Percentiles rank a stretch among this genome's conserved stretches.
phyloP scores from a whole-genome alignment of 1,284 basidiomycete species.

The Ceraceosorus guamensis region DNA sequence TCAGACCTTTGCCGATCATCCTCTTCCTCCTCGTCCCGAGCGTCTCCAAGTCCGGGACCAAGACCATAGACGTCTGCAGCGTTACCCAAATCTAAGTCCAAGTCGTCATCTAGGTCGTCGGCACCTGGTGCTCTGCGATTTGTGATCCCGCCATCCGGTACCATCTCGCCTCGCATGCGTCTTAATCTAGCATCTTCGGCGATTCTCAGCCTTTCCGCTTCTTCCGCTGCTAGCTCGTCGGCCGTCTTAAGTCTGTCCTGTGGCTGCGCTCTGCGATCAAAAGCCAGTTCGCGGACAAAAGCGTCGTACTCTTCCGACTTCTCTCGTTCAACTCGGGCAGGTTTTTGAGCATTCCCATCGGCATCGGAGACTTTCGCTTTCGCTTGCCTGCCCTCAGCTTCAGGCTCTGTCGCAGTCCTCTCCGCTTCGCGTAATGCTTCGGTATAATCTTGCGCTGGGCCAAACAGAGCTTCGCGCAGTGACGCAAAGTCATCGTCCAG shows the following conservation, averaged over 20 bases:
- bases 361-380: constrained; percentile 10
- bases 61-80: constrained; percentile 38
- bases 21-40: constrained; percentile 41
- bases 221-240: constrained; percentile 81
- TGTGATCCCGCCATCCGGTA: constrained; percentile 23
- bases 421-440: no score
- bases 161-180: constrained; percentile 68
- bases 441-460: background rate
- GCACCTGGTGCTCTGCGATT: constrained; percentile 48
- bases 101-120: constrained; percentile 92
- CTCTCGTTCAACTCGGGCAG: constrained; percentile 2
- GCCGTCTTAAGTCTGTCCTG: constrained; percentile 95
- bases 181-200: constrained; percentile 71
- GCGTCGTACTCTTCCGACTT: constrained; percentile 63
- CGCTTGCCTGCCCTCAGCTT: background rate
- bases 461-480: constrained; percentile 64
- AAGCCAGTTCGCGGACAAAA: constrained; percentile 82
- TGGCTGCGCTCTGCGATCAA: constrained; percentile 85
- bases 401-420: background rate
- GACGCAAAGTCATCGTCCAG: constrained; percentile 82
- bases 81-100: constrained; percentile 49
- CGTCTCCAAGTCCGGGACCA: constrained; percentile 32
- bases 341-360: background rate
- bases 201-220: constrained; percentile 76
- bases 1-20: constrained; percentile 21